Evolutionary conservation across 768 basidiomycete species (phyloP), one percentile per base, ranked within the genome.

Genomic region (Tubosaeta sp.): DNA sequence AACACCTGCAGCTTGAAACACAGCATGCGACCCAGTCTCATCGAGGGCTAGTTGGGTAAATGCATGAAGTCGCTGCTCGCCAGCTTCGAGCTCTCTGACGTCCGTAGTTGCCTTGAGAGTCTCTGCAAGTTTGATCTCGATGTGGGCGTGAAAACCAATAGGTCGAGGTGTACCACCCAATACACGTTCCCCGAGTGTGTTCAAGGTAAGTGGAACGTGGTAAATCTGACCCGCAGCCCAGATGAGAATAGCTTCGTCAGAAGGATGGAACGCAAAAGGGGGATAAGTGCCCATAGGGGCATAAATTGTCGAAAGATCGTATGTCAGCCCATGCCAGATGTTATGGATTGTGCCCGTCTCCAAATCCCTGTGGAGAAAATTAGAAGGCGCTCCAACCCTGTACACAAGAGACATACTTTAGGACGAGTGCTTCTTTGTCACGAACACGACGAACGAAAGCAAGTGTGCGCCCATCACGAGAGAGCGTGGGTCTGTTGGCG

Each of bases 281-380:
- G 86, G 87, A 57, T 89, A 89, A 35, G 86, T 89, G 11, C 86
- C 84, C 84, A 87, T 87, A 0, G 87, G 86, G 13, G 86, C 83
- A 9, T 81, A 86, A 45, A 86, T 72, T 10, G 65, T 63, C 19
- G 73, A 73, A n/a, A 83, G 71, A 61, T 89, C 86, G 58, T 86
- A 87, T 2, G 76, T 83, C 29, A 89, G 71, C 0, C 84, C 86
- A 48, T 86, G 68, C 83, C 83, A 88, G 16, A 82, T 64, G 59
- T 87, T 67, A 56, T 77, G 78, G 34, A 85, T 69, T 3, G 83
- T 83, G 16, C 86, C 87, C 1, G 83, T 84, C 34, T 71, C 62
- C 18, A 89, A 69, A 59, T 88, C 87, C 61, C 86, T 88, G 51
- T 36, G 24, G 51, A 46, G 29, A 19, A 31, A 34, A 41, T 47